These are phyloP conservation scores for Tetratostichococcus sp. DNA, from an alignment of 139 green algal genomes.

Conservation along the genomic window DNA sequence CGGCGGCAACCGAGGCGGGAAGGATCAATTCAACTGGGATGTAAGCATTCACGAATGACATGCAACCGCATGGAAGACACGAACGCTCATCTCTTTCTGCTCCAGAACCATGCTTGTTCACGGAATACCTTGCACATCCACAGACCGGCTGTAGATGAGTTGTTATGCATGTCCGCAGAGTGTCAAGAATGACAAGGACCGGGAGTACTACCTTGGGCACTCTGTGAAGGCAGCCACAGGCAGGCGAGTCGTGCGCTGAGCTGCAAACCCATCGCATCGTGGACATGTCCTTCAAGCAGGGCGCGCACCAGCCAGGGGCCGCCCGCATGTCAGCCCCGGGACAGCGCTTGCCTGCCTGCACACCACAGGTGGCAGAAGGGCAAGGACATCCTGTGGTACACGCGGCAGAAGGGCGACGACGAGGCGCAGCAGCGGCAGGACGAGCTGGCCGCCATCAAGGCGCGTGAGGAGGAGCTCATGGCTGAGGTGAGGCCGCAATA, in stretches of 20 bases:
- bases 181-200: conserved; percentile 60
- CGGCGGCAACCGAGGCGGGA: conserved; percentile 46
- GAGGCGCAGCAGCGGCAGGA: conserved; percentile 13
- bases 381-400: conserved; percentile 78
- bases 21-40: conserved; percentile 72
- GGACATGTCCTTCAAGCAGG: too few species aligned
- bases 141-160: too few species aligned
- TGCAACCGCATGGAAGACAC: background rate
- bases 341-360: conserved; percentile 20
- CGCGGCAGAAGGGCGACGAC: conserved; percentile 31
- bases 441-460: conserved; percentile 64
- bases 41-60: background rate
- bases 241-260: too few species aligned
- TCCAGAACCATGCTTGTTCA: too few species aligned
- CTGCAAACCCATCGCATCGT: too few species aligned
- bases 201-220: conserved; percentile 75
- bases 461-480: conserved; percentile 73
- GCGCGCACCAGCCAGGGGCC: too few species aligned
- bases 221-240: conserved; percentile 67
- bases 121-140: too few species aligned
- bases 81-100: background rate
- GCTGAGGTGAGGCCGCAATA: conserved; percentile 39
- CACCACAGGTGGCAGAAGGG: conserved; percentile 58
- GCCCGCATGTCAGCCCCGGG: too few species aligned
- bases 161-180: too few species aligned